phyloP scores from a whole-genome alignment of 2,329 filamentous ascomycete species.

The Berkeleyomyces rouxiae region DNA sequence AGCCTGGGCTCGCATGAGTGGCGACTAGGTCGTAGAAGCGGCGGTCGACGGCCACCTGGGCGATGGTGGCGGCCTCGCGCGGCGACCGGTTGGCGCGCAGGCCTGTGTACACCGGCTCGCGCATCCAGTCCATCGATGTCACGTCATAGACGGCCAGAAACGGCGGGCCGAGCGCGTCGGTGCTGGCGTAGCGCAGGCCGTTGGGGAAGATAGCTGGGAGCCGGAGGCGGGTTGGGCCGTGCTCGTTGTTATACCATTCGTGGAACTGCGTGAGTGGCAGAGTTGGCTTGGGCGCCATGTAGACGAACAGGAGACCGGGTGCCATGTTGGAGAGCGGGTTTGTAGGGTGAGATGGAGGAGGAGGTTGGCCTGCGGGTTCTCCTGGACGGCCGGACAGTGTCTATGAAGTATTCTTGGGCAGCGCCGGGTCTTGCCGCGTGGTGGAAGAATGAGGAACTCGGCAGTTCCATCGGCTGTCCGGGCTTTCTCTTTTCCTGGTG shows the following conservation, averaged over 20 bases:
- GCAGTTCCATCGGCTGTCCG: background rate
- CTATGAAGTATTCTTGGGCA: background rate
- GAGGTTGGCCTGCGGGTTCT: background rate
- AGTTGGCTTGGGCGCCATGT: constrained; percentile 60
- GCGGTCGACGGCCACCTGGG: constrained; percentile 46
- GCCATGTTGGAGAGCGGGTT: constrained; percentile 10
- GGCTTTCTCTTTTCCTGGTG: constrained; percentile 1
- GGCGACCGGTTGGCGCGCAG: constrained; percentile 41
- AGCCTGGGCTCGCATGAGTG: constrained; percentile 37
- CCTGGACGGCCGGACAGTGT: background rate
- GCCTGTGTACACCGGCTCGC: constrained; percentile 50
- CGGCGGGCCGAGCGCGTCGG: constrained; percentile 33
- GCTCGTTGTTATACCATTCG: constrained; percentile 90
- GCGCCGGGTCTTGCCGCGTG: background rate
- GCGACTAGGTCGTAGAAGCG: constrained; percentile 53
- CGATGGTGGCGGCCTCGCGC: constrained; percentile 37
- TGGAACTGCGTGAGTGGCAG: constrained; percentile 58
- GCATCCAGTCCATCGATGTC: constrained; percentile 53
- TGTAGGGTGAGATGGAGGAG: background rate
- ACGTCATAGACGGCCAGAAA: constrained; percentile 76
- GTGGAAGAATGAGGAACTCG: background rate
- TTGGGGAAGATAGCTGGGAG: constrained; percentile 57
- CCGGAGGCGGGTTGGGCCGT: constrained; percentile 65
- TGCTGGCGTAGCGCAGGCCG: constrained; percentile 63
- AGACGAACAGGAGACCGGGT: constrained; percentile 65